Evolutionary conservation across 176 grass and related monocot species (phyloP), one percentile per base, ranked within the genome.

Genomic region (Microstegium vimineum): DNA sequence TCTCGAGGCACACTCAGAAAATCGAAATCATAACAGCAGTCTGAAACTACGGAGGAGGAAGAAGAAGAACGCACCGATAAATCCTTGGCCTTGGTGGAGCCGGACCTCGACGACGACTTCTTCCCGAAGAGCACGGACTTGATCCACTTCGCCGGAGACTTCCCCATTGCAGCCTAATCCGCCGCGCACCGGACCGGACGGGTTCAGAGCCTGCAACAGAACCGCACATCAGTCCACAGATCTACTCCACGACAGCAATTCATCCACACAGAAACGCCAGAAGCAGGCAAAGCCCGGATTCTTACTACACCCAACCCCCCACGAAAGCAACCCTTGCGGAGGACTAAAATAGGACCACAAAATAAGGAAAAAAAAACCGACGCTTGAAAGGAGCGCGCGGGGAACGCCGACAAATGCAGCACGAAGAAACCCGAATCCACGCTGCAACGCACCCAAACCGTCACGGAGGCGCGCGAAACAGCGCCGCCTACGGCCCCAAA

Each of bases 71-170:
- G 8, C 77, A 94, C 92, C 59, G 83, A 91, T 23, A 84, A 86
- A 51, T 89, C 91, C 49, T 88, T 90, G 32, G 62, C 52, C 84
- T 86, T 90, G 32, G 79, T 79, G 33, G 90, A 90, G 81, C 51
- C 78, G 22, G 90, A 92, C 81, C 83, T 82, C 13, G 88, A 84
- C 5, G 90, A 84, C 1, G 90, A 84, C 87, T 93, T 95, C 86
- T 95, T 93, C 85, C 93, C 86, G 66, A 95, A 82, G 32, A 94
- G 86, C 60, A 92, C 71, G 41, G 85, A 93, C 67, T 93, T 95
- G 61, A 95, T 88, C 93, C 93, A 95, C 76, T 93, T 95, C 5
- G 88, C 93, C 28, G 93, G 90, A 75, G 90, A 93, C 61, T 93
- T 95, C 35, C 90, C 85, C 93, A 95, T 95, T 80, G 83, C 46